Base-by-base conservation (phyloP, 1,139 yeast genomes). In the Taiozyma sp. region DNA sequence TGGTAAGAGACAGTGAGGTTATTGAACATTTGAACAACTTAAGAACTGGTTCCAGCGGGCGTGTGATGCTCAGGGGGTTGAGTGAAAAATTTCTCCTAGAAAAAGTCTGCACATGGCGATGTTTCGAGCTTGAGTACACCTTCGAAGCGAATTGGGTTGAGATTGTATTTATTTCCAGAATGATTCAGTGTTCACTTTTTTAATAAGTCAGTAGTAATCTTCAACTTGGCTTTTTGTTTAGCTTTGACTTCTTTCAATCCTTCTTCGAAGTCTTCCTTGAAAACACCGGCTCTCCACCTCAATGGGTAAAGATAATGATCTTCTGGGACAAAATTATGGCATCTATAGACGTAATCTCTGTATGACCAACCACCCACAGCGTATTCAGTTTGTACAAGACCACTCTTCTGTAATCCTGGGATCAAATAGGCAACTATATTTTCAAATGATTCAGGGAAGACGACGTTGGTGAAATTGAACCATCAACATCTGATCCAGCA, bases 341-440 rank as follows among this genome's bases (percentile, higher is more conserved):
- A 27, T n/a, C 53, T 28, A 14, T 48, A 52, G 2, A 52, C 41
- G 13, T 50, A 45, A 39, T 49, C 54, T 48, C 54, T 49, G 39
- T 40, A 49, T 16, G 54, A 39, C 6, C 54, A 52, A 38, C 52
- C 52, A 34, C 39, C 46, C 16, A 51, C 52, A 24, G 54, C 48
- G 34, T 51, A 51, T 13, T 51, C 54, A 39, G 28, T 48, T 23
- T 48, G 51, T 24, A 48, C 51, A n/a, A 48, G 38, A 14, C 53
- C 53, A 45, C 51, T 51, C n/a, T 24, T 30, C 39, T 51, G 51
- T 23, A 51, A 44, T 44, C 48, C 54, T 5, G 54, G 54, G 12
- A 51, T 44, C 36, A 51, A 44, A 10, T 48, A 19, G 14, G 48
- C 54, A 38, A 51, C 50, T 30, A 51, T 51, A n/a, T 49, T 47